Evolutionary conservation across 2,329 filamentous ascomycete species (phyloP).

Genomic region (Aspergillus fischeri): DNA sequence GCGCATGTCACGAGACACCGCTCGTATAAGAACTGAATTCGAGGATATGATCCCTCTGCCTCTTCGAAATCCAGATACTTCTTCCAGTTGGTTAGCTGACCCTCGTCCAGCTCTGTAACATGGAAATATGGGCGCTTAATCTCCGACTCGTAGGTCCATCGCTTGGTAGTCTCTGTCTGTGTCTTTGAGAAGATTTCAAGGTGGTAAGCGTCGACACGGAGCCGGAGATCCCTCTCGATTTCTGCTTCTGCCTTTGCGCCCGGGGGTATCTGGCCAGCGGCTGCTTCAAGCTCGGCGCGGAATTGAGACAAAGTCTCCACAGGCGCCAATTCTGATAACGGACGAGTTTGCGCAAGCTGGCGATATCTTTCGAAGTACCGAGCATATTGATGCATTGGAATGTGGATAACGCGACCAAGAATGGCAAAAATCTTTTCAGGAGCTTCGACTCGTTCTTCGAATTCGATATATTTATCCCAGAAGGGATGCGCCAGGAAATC

Average conservation of each 20-base stretch:
- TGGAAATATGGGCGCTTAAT: constrained; percentile 97
- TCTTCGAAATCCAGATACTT: constrained; percentile 98
- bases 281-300: constrained; percentile 64
- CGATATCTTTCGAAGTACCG: constrained; percentile 92
- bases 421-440: constrained; percentile 82
- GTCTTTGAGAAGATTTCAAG: constrained; percentile 76
- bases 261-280: constrained; percentile 39
- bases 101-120: constrained; percentile 83
- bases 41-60: constrained; percentile 68
- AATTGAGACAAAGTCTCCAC: constrained; percentile 65
- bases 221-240: constrained; percentile 75
- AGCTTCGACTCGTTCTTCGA: constrained; percentile 84
- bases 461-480: constrained; percentile 99
- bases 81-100: constrained; percentile 83
- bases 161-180: constrained; percentile 82
- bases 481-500: constrained; percentile 94
- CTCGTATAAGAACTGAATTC: constrained; percentile 84
- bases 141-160: constrained; percentile 92
- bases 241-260: constrained; percentile 65
- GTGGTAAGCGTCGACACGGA: constrained; percentile 74
- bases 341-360: constrained; percentile 66
- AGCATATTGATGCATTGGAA: constrained; percentile 93
- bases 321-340: constrained; percentile 68
- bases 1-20: constrained; percentile 88
- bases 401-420: constrained; percentile 74